Percentiles rank a stretch among this genome's conserved stretches.
Conservation (phyloP, 768 basidiomycete species). For the Gymnopilus junonius region DNA sequence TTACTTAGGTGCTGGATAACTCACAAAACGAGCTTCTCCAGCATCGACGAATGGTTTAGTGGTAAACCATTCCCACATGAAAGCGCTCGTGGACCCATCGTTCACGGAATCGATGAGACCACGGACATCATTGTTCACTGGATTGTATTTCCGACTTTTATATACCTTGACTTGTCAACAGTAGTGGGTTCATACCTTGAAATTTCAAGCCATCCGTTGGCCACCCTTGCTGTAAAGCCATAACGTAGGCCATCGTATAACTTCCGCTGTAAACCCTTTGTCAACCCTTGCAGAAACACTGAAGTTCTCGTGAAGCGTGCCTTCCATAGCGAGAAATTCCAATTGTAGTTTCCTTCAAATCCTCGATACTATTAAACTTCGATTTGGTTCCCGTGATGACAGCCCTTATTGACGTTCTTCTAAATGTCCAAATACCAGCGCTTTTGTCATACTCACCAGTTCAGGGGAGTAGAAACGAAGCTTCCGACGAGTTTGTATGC, state of each 20-base stretch:
- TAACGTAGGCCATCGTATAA: constrained; percentile 95
- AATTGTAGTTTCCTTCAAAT: constrained; percentile 80
- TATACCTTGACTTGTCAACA: no score
- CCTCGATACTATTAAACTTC: constrained; percentile 67
- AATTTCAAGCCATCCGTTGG: constrained; percentile 63
- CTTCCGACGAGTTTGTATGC: constrained; percentile 93
- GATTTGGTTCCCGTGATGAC: constrained; percentile 87
- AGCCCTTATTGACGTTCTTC: constrained; percentile 58
- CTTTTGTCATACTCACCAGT: constrained; percentile 59
- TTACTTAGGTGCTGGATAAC: constrained; percentile 30
- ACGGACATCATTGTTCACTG: constrained; percentile 83
- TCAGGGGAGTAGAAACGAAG: constrained; percentile 87
- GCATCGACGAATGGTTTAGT: constrained; percentile 75
- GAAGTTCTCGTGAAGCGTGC: constrained; percentile 32
- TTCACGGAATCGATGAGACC: constrained; percentile 88
- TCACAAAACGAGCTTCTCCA: constrained; percentile 82
- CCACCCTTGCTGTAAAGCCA: constrained; percentile 92
- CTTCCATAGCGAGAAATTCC: constrained; percentile 92
- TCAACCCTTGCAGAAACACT: neutral
- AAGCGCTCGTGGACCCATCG: constrained; percentile 84
- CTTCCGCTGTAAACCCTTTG: constrained; percentile 62
- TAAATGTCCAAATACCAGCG: neutral
- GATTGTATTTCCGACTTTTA: no score
- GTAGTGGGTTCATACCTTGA: constrained; percentile 49
- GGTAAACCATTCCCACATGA: constrained; percentile 96